Conservation (phyloP, 1,284 basidiomycete species). For the Phaffia rhodozyma region DNA sequence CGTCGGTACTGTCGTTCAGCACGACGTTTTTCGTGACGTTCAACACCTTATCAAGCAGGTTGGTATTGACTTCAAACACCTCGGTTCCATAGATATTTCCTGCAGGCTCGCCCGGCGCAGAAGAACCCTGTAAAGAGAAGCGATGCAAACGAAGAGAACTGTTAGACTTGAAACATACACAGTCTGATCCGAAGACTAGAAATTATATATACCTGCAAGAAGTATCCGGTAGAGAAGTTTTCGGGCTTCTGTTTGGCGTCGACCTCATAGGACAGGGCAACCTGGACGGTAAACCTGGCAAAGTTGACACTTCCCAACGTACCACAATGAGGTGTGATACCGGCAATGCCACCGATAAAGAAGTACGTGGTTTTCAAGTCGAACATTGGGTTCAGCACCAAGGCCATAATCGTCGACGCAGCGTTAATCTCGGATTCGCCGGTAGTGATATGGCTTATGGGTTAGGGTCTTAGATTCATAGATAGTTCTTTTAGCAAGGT, state of each 20-base stretch:
- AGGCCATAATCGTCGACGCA: slow-evolving; percentile 36
- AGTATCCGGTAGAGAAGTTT: slow-evolving; percentile 40
- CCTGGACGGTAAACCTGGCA: slow-evolving; percentile 40
- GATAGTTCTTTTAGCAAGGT: too few species aligned
- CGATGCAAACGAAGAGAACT: background rate
- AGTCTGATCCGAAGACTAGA: background rate
- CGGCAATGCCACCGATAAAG: slow-evolving; percentile 42
- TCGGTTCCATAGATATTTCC: slow-evolving; percentile 41
- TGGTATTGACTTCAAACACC: slow-evolving; percentile 43
- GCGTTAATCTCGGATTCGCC: slow-evolving; percentile 43
- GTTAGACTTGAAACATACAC: background rate
- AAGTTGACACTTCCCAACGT: slow-evolving; percentile 41
- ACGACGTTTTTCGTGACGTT: slow-evolving; percentile 31
- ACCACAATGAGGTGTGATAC: slow-evolving; percentile 24
- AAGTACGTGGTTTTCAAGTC: slow-evolving; percentile 42
- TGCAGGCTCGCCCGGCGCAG: slow-evolving; percentile 31
- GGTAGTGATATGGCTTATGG: slow-evolving; percentile 34
- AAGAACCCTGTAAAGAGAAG: slow-evolving; percentile 27
- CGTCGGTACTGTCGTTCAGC: slow-evolving; percentile 35
- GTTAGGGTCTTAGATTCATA: too few species aligned
- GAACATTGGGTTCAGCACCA: slow-evolving; percentile 35
- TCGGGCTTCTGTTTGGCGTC: slow-evolving; percentile 40
- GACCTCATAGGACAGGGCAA: slow-evolving; percentile 41
- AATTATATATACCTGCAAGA: slow-evolving; percentile 23
- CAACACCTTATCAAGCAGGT: slow-evolving; percentile 36